Conservation (phyloP, 805 yeast species). For the Pichia nakasei region DNA sequence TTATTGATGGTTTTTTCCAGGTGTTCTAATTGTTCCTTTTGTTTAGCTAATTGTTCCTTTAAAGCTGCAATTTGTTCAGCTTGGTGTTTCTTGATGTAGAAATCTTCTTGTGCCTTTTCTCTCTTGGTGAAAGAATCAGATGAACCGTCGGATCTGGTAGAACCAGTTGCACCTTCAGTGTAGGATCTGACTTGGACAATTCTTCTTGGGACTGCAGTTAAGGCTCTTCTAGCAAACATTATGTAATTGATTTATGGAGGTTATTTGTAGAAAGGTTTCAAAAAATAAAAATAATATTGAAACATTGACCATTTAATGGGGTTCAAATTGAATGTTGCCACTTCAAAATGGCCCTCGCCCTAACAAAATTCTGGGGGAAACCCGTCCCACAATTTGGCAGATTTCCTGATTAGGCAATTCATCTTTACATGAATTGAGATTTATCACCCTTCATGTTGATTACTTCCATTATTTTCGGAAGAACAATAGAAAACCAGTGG, state of each 20-base stretch:
- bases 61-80: constrained; percentile 74
- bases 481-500: background rate
- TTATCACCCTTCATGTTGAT: background rate
- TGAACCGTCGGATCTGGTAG: constrained; percentile 44
- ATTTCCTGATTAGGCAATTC: background rate
- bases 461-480: background rate
- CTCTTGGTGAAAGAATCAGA: constrained; percentile 69
- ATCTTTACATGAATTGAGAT: background rate
- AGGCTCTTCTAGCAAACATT: constrained; percentile 34
- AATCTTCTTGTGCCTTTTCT: constrained; percentile 88
- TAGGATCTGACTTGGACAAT: constrained; percentile 28
- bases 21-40: constrained; percentile 47
- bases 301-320: too few species aligned
- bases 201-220: constrained; percentile 24
- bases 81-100: constrained; percentile 80
- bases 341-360: too few species aligned
- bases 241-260: background rate
- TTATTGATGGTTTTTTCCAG: constrained; percentile 34
- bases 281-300: background rate
- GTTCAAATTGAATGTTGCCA: background rate
- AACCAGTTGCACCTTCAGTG: constrained; percentile 55
- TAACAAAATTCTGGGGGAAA: background rate
- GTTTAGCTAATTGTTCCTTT: constrained; percentile 69
- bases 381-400: background rate
- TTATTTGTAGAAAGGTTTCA: background rate